Conservation (phyloP, 1,139 yeast genomes). For the Neolecta irregularis region DNA sequence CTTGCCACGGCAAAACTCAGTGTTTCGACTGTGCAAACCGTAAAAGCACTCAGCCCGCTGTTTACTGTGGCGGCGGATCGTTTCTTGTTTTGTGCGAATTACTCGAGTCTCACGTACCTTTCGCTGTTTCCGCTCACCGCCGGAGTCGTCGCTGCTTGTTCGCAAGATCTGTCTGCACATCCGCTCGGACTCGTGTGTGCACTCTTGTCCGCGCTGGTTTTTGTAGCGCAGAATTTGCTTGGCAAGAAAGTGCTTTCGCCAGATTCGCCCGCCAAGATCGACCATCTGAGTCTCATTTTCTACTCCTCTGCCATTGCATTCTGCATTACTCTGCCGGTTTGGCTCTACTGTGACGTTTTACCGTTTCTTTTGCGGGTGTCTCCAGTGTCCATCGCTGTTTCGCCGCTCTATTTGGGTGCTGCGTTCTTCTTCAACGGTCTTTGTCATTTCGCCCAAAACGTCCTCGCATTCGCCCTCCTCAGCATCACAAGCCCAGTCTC, state of each 20-base stretch:
- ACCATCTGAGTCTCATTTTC: slow-evolving; percentile 66
- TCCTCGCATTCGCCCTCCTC: slow-evolving; percentile 76
- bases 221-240: slow-evolving; percentile 82
- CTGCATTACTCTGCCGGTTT: slow-evolving; percentile 58
- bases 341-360: slow-evolving; percentile 47
- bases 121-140: slow-evolving; percentile 60
- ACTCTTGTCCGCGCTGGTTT: slow-evolving; percentile 63
- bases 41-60: slow-evolving; percentile 78
- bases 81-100: slow-evolving; percentile 39
- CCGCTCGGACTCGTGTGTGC: slow-evolving; percentile 58
- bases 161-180: slow-evolving; percentile 31
- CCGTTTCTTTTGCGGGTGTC: slow-evolving; percentile 14
- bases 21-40: slow-evolving; percentile 80
- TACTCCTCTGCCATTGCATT: slow-evolving; percentile 79
- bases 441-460: slow-evolving; percentile 70
- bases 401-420: slow-evolving; percentile 8
- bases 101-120: slow-evolving; percentile 50
- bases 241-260: slow-evolving; percentile 66
- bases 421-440: slow-evolving; percentile 58
- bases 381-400: slow-evolving; percentile 9
- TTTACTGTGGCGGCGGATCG: slow-evolving; percentile 73
- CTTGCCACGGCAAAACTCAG: slow-evolving; percentile 80
- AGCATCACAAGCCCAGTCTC: slow-evolving; percentile 79
- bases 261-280: slow-evolving; percentile 28
- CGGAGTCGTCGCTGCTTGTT: slow-evolving; percentile 78